These are phyloP conservation scores for Penicillium atrosanguineum DNA, from an alignment of 495 filamentous ascomycete genomes.

Conservation along the genomic window DNA sequence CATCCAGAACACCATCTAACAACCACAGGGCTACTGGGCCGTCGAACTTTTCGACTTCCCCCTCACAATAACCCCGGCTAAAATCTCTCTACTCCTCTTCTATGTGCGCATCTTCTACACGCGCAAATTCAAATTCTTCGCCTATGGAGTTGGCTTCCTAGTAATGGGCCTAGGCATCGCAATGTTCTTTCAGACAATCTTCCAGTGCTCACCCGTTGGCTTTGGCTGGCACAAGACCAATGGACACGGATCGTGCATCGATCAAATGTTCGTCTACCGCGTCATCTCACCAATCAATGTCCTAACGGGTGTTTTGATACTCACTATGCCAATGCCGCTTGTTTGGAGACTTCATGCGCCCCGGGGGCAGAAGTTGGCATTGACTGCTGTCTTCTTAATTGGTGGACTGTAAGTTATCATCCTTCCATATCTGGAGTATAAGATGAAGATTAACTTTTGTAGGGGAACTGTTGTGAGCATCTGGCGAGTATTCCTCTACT, in stretches of 20 bases:
- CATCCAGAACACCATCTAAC: not conserved
- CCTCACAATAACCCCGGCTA: slow-evolving; percentile 15
- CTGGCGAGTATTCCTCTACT: slow-evolving; percentile 20
- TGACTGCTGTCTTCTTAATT: slow-evolving; percentile 27
- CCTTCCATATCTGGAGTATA: not conserved
- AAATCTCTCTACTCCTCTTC: slow-evolving; percentile 35
- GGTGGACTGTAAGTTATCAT: slow-evolving; percentile 26
- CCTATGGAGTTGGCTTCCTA: slow-evolving; percentile 32
- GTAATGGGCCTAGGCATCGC: slow-evolving; percentile 23
- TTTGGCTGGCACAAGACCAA: slow-evolving; percentile 26
- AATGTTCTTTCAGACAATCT: slow-evolving; percentile 26
- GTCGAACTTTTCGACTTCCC: slow-evolving; percentile 16
- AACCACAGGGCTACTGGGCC: slow-evolving; percentile 4
- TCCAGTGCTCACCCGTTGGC: slow-evolving; percentile 35
- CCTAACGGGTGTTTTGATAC: slow-evolving; percentile 34
- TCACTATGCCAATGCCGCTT: slow-evolving; percentile 45
- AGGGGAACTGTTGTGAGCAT: slow-evolving; percentile 25
- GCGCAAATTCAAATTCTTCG: slow-evolving; percentile 20
- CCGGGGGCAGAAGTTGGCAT: slow-evolving; percentile 20
- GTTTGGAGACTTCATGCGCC: slow-evolving; percentile 31
- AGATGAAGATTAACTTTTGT: not conserved
- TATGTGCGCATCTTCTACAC: slow-evolving; percentile 40
- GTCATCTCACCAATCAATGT: slow-evolving; percentile 31
- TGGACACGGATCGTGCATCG: slow-evolving; percentile 24
- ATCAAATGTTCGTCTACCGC: slow-evolving; percentile 30